Base-by-base conservation (phyloP, 768 basidiomycete genomes). In the Suillus americanus region DNA sequence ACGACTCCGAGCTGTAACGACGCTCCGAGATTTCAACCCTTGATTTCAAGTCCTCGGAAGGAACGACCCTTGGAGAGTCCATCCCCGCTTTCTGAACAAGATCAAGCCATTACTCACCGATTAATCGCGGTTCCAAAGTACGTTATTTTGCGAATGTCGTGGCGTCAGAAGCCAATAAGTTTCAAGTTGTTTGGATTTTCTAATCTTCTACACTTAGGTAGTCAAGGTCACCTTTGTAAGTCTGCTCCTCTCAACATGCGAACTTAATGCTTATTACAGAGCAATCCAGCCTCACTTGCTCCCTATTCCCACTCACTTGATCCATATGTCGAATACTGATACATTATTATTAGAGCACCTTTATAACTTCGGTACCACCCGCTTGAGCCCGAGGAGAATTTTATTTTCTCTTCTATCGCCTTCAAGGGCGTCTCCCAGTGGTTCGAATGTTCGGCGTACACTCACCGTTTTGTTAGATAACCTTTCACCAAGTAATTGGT, bases 101-200 rank as follows among this genome's bases (percentile, higher is more conserved):
- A 54, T 33, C 37, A 38, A 56, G 23, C 16, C 23, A 18, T 57
- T 28, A 59, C 57, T 59, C 38, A 59, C 57, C 57, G 57, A 38
- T 40, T 25, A 38, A 7, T 41, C 40, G 25, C 57, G 41, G 38
- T 38, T 10, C 55, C 48, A 4, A 37, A 25, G 40, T 59, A 59
- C 57, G 57, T 59, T 59, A 59, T 59, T 28, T n/a, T 59, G 57
- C 57, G 57, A 30, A 20, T 20, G 57, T 41, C 57, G 57, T 59
- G 57, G 57, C 40, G 51, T 33, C 28, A 53, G 51, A 53, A 53
- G 51, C 50, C n/a, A n/a, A 10, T 51, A 54, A 54, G 56, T 38
- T 28, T 38, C 38, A 18, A 59, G 14, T 50, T 23, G 23, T 33
- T 56, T 16, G 35, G n/a, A 56, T 37, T 25, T 56, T 38, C 9